phyloP scores from a whole-genome alignment of 2,329 filamentous ascomycete species.

The Fusarium temperatum region DNA sequence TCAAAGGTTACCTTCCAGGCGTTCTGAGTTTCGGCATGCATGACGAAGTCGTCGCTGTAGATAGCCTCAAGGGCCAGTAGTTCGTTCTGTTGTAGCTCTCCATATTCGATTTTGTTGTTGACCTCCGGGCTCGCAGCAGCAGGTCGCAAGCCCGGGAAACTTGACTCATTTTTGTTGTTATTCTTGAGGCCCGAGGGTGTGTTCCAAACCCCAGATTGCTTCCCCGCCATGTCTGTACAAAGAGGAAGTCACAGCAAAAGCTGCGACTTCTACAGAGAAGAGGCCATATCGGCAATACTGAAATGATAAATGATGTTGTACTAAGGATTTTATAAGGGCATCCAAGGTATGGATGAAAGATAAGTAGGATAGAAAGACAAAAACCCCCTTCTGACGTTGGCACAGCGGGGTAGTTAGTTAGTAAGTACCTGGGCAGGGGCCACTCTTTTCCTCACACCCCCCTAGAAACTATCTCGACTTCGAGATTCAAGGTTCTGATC shows the following conservation, averaged over 20 bases:
- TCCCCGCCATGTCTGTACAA: conserved; percentile 62
- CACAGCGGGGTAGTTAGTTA: conserved; percentile 37
- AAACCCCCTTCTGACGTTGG: conserved; percentile 36
- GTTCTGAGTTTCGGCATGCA: conserved; percentile 72
- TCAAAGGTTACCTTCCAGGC: conserved; percentile 80
- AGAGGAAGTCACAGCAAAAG: conserved; percentile 61
- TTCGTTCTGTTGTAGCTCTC: conserved; percentile 88
- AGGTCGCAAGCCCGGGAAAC: conserved; percentile 59
- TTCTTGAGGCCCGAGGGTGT: conserved; percentile 53
- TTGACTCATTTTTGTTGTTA: conserved; percentile 56
- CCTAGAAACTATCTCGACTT: background rate
- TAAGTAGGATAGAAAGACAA: conserved; percentile 7
- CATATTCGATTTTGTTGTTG: conserved; percentile 70
- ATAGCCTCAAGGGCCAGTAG: conserved; percentile 86
- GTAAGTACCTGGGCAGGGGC: background rate
- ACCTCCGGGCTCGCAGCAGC: conserved; percentile 51
- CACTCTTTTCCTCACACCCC: background rate
- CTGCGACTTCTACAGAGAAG: conserved; percentile 60
- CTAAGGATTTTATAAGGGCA: conserved; percentile 23
- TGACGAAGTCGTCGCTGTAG: conserved; percentile 87
- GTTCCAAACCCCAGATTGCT: conserved; percentile 59
- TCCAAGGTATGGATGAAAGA: conserved; percentile 33
- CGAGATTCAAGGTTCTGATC: background rate
- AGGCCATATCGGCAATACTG: conserved; percentile 52
- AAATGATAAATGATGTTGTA: conserved; percentile 4